Conservation (phyloP, 768 basidiomycete genomes). For the Leccinum sublutescens region DNA sequence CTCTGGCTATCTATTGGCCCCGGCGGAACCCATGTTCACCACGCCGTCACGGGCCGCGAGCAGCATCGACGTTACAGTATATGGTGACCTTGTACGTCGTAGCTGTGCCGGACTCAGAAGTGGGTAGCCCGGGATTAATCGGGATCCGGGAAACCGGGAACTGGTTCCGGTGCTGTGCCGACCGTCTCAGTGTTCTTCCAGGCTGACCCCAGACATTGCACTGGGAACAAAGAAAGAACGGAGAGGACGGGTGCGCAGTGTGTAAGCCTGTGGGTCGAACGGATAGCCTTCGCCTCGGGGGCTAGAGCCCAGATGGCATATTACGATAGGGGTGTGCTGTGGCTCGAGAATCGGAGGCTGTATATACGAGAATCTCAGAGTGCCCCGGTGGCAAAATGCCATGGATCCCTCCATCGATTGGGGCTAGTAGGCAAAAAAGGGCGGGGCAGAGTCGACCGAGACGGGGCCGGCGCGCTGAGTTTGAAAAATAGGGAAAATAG, state of each 20-base stretch:
- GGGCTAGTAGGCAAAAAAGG: too few relatives aligned
- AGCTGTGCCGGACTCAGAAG: neutral
- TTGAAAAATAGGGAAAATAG: slow-evolving; percentile 1
- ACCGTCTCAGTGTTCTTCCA: neutral
- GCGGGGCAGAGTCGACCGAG: too few relatives aligned
- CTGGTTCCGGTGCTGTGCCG: neutral
- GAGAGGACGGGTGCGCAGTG: neutral
- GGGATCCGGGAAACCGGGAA: neutral
- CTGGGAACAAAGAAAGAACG: neutral
- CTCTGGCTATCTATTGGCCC: neutral
- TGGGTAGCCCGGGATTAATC: neutral
- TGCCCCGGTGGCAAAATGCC: neutral
- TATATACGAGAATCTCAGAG: neutral
- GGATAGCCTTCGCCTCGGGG: neutral
- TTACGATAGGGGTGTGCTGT: neutral
- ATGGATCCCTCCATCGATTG: too few relatives aligned
- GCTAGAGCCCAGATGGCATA: neutral
- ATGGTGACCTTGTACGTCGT: too few relatives aligned
- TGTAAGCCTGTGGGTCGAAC: neutral
- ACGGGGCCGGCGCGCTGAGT: slow-evolving; percentile 16
- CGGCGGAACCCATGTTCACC: neutral
- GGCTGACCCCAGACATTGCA: neutral
- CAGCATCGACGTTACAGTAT: neutral
- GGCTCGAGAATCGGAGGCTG: neutral
- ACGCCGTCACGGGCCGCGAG: neutral